Evolutionary conservation across 108 stramenopile genomes (phyloP).

Genomic region (Mediolabrus comicus): DNA sequence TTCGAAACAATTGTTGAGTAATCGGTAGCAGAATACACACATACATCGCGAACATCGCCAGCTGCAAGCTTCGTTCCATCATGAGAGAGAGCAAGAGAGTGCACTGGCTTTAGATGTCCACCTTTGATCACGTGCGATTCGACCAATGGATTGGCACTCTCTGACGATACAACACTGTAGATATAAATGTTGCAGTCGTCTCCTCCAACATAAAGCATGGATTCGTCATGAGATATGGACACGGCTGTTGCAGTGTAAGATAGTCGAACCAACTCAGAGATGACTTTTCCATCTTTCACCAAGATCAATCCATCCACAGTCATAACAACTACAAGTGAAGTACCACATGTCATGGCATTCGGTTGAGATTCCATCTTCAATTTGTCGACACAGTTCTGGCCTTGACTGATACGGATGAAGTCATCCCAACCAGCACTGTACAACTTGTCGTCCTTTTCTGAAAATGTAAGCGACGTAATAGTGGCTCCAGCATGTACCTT

Average conservation of each 20-base stretch:
- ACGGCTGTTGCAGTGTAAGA: slow-evolving; percentile 73
- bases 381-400: slow-evolving; percentile 27
- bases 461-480: slow-evolving; percentile 51
- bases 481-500: slow-evolving; percentile 78
- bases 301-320: slow-evolving; percentile 74
- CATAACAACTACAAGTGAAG: slow-evolving; percentile 64
- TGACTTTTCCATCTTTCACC: slow-evolving; percentile 46
- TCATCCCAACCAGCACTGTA: slow-evolving; percentile 95
- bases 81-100: slow-evolving; percentile 81
- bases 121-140: slow-evolving; percentile 64
- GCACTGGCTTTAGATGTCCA: slow-evolving; percentile 76
- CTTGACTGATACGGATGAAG: slow-evolving; percentile 53
- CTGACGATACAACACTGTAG: slow-evolving; percentile 49
- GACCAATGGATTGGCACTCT: slow-evolving; percentile 25
- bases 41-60: slow-evolving; percentile 78
- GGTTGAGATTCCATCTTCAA: slow-evolving; percentile 85
- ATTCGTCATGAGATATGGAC: slow-evolving; percentile 72
- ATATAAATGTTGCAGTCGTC: slow-evolving; percentile 89
- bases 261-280: slow-evolving; percentile 48
- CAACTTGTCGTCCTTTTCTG: slow-evolving; percentile 44
- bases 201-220: slow-evolving; percentile 91
- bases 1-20: slow-evolving; percentile 59
- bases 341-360: slow-evolving; percentile 64
- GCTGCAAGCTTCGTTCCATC: slow-evolving; percentile 87
- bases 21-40: slow-evolving; percentile 57